Evolutionary conservation across 1,139 yeast genomes (phyloP).

Genomic region (Scheffersomyces parashehatae): DNA sequence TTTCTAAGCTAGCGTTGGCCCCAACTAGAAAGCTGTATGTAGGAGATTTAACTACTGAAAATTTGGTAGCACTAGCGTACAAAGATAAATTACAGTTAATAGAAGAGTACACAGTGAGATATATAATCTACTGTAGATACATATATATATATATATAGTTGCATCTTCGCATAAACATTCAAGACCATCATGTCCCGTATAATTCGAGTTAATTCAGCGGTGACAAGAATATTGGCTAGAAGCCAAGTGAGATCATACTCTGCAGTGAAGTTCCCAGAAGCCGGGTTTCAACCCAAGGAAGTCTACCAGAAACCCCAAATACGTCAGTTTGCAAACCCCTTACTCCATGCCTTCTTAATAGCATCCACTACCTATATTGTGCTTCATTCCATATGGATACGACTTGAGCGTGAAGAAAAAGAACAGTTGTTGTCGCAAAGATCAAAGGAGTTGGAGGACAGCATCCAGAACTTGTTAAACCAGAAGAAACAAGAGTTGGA

Average conservation of each 20-base stretch:
- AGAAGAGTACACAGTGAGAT: background rate
- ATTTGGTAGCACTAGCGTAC: background rate
- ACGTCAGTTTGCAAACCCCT: slow-evolving; percentile 39
- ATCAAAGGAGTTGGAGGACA: slow-evolving; percentile 29
- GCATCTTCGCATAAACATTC: too few species aligned
- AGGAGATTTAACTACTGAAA: too few species aligned
- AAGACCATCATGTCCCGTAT: too few species aligned
- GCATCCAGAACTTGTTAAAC: slow-evolving; percentile 34
- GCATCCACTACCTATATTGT: slow-evolving; percentile 43
- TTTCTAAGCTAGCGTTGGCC: too few species aligned
- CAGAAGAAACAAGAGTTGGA: slow-evolving; percentile 23
- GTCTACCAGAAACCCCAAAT: slow-evolving; percentile 30
- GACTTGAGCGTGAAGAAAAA: slow-evolving; percentile 33
- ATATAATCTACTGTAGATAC: too few species aligned
- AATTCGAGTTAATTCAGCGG: too few species aligned
- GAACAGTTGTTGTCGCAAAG: slow-evolving; percentile 23
- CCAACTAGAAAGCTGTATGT: too few species aligned
- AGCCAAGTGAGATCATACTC: slow-evolving; percentile 2
- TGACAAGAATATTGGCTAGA: too few species aligned
- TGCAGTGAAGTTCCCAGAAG: slow-evolving; percentile 14
- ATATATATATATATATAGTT: too few species aligned
- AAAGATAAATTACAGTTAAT: background rate
- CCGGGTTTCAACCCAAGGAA: slow-evolving; percentile 1
- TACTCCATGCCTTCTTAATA: slow-evolving; percentile 40
- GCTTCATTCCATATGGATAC: slow-evolving; percentile 35